Base-by-base conservation (phyloP, 495 filamentous ascomycete species). In the Xylaria castorea region DNA sequence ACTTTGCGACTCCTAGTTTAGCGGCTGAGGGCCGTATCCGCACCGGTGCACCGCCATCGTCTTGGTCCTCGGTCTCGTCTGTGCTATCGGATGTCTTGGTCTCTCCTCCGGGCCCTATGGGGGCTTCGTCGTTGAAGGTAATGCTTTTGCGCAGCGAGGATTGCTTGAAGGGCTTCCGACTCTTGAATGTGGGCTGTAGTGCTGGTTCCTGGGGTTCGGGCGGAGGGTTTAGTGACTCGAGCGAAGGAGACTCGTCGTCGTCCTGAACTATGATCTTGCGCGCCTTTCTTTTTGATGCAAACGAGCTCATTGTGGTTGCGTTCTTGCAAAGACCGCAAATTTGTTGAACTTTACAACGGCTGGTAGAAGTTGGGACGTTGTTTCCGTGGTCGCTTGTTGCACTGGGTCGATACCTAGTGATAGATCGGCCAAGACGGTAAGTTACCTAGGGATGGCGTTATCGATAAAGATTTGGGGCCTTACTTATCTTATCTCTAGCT, bases 181-280 rank as follows among this genome's bases (percentile, higher is more conserved):
- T 82, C 71, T 85, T 86, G 73, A 85, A 80, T 22, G 79, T 79
- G 25, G 78, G 80, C 61, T 80, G 78, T 50, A 80, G 75, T 12
- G 75, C 74, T 8, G 76, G 77, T 70, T 77, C 81, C 51, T 81
- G 78, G 14, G 73, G 69, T 64, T 81, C 79, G 60, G 78, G 78
- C 65, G 77, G 74, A 30, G 75, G 78, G 22, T 77, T 81, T 55
- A 79, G 53, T 2, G 78, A 68, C 32, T 75, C 67, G 36, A 66
- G 42, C 57, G 62, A 69, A 40, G 71, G 79, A 50, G 57, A 32
- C 50, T 76, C 88, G 14, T 92, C 89, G 60, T 92, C 90, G 48
- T 92, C 91, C 71, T 90, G 87, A 1, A 88, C 87, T 27, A 89
- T 89, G 73, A 97, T 90, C 79, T 92, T 92, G 70, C 92, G 90